phyloP scores from a whole-genome alignment of 352 stramenopile species.

The Globisporangium orthogonon region DNA sequence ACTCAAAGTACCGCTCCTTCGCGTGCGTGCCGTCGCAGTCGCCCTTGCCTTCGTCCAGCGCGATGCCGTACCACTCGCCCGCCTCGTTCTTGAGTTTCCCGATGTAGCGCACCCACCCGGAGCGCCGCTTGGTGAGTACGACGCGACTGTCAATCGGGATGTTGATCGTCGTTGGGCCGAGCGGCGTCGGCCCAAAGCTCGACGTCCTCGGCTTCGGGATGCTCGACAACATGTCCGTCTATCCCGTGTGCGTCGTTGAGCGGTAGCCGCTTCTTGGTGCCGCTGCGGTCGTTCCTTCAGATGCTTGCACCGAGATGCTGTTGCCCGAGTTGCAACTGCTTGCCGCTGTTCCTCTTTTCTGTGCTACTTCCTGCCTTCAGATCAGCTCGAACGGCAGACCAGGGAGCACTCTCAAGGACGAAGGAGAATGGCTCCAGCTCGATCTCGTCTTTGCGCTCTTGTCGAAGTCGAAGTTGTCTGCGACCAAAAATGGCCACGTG shows the following conservation, averaged over 20 bases:
- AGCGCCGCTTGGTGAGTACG: constrained; percentile 46
- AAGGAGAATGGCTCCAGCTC: no score
- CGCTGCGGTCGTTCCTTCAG: no score
- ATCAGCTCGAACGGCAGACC: no score
- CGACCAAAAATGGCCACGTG: no score
- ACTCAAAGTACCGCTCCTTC: constrained; percentile 52
- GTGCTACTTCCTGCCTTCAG: no score
- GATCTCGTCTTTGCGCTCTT: no score
- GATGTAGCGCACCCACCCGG: constrained; percentile 51
- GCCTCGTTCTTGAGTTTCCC: constrained; percentile 46
- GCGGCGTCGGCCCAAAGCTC: constrained; percentile 5
- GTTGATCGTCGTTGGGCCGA: constrained; percentile 22
- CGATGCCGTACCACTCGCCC: constrained; percentile 66
- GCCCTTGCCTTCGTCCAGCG: constrained; percentile 55
- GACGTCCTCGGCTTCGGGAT: constrained; percentile 12
- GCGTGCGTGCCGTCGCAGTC: constrained; percentile 40
- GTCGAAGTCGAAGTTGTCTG: no score
- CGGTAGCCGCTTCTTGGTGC: not conserved
- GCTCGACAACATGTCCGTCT: constrained; percentile 9
- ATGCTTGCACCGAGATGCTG: no score
- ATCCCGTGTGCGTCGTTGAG: not conserved
- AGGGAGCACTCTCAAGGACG: no score
- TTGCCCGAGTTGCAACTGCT: not conserved
- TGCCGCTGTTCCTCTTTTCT: not conserved
- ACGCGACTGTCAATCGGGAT: constrained; percentile 51